phyloP scores from a whole-genome alignment of 345 rosid genomes.

The Citrus australasica region DNA sequence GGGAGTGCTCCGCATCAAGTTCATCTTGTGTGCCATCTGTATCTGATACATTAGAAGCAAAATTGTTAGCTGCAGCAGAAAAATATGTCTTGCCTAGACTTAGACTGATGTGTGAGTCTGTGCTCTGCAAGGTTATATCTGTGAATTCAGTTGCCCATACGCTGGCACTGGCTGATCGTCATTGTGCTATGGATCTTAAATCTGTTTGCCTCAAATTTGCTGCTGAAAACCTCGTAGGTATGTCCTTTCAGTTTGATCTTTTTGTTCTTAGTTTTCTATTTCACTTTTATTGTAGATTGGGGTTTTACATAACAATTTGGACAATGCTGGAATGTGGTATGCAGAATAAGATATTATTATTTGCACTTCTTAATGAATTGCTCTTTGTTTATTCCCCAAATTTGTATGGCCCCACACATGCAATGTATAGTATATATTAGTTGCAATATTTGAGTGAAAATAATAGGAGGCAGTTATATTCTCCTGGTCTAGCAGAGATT shows the following conservation, averaged over 20 bases:
- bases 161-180: constrained; percentile 75
- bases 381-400: no score
- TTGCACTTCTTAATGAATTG: neutral
- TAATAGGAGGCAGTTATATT: neutral
- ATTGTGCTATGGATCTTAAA: constrained; percentile 73
- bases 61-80: constrained; percentile 85
- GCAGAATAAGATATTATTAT: constrained; percentile 5
- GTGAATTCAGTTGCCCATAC: constrained; percentile 73
- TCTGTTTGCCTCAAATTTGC: constrained; percentile 83
- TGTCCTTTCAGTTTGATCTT: constrained; percentile 21
- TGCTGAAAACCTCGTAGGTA: constrained; percentile 89
- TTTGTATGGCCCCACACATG: neutral
- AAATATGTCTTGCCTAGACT: constrained; percentile 77
- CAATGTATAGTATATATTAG: neutral
- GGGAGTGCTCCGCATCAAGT: constrained; percentile 48
- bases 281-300: neutral
- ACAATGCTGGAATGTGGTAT: neutral
- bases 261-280: neutral
- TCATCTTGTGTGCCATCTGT: constrained; percentile 47
- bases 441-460: neutral
- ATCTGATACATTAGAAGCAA: constrained; percentile 62
- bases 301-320: neutral
- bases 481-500: neutral
- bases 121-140: constrained; percentile 77
- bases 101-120: constrained; percentile 81